Base-by-base conservation (phyloP, 1,284 basidiomycete species). In the Ustilago nuda region DNA sequence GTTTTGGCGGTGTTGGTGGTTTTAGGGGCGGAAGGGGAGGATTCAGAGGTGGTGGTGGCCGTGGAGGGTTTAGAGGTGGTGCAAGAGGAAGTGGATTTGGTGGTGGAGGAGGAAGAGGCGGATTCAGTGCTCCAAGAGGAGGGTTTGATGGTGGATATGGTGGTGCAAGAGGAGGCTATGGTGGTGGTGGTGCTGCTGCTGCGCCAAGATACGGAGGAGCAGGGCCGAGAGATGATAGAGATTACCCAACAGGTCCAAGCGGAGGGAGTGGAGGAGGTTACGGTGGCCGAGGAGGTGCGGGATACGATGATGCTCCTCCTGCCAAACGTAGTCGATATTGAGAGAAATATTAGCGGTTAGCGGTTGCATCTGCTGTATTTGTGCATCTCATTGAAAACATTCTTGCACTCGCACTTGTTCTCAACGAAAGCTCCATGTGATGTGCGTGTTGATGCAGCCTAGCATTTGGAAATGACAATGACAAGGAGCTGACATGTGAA, bases 31-130 rank as follows among this genome's bases (percentile, higher is more conserved):
- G 46, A 71, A 85, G 71, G 82, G 86, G 87, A 41, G 82, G 87
- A 9, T 88, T 89, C 45, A 62, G 85, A 19, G 80, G 83, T 30
- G 87, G 87, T 12, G 8, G 48, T 15, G 39, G 39, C 3, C 30
- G 56, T n/a, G 84, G 76, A 9, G 76, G 81, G 2, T 74, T 72
- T 50, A 48, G 86, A 81, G 61, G 84, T 87, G 68, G 66, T 39
- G 66, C 62, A 27, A 37, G 53, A 15, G 53, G 53, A 23, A 48
- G 57, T 17, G 69, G 73, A 8, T 59, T 48, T 19, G 50, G 66
- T 36, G 41, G 60, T 8, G 51, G 52, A 17, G 36, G 50, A 15
- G 19, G 56, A 13, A 41, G 53, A 41, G 62, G 77, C 13, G 70
- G 58, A 0, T 73, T 65, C 56, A 61, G 73, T 59, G 8, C 36